Percentiles rank a stretch among this genome's conserved stretches.
Conservation (phyloP, 805 yeast genomes). For the Phaffomyces antillensis region DNA sequence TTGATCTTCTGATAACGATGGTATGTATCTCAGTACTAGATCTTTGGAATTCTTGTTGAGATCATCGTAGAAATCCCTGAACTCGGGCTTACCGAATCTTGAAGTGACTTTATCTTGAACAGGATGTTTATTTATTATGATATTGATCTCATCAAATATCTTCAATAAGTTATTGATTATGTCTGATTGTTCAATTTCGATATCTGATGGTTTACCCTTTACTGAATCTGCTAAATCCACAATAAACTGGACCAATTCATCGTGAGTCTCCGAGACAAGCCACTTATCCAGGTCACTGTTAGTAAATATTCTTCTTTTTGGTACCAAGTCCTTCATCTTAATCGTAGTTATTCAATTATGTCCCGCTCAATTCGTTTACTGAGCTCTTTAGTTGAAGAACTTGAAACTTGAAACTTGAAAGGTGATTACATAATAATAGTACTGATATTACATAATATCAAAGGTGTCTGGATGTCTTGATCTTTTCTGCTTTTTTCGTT, state of each 20-base stretch:
- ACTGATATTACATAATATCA: no score
- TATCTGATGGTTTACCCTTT: constrained; percentile 49
- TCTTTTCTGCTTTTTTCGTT: not conserved
- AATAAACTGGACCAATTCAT: constrained; percentile 47
- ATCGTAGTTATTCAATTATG: no score
- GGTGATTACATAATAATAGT: no score
- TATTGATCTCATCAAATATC: constrained; percentile 39
- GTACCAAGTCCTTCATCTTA: constrained; percentile 7
- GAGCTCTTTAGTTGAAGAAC: no score
- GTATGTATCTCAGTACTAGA: constrained; percentile 10
- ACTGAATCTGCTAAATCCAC: constrained; percentile 55
- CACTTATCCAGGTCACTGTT: constrained; percentile 58
- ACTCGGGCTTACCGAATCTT: constrained; percentile 89
- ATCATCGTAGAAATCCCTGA: constrained; percentile 74
- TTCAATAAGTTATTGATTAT: constrained; percentile 28
- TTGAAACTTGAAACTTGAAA: no score
- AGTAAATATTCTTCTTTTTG: constrained; percentile 44
- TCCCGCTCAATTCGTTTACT: no score
- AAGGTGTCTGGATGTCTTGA: not conserved
- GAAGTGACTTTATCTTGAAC: constrained; percentile 61
- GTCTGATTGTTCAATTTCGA: constrained; percentile 33
- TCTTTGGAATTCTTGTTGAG: constrained; percentile 28
- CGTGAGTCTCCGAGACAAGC: constrained; percentile 43
- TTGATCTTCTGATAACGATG: constrained; percentile 8
- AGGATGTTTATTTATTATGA: constrained; percentile 50